phyloP scores from a whole-genome alignment of 495 filamentous ascomycete genomes.

The Hypomontagnella submonticulosa region DNA sequence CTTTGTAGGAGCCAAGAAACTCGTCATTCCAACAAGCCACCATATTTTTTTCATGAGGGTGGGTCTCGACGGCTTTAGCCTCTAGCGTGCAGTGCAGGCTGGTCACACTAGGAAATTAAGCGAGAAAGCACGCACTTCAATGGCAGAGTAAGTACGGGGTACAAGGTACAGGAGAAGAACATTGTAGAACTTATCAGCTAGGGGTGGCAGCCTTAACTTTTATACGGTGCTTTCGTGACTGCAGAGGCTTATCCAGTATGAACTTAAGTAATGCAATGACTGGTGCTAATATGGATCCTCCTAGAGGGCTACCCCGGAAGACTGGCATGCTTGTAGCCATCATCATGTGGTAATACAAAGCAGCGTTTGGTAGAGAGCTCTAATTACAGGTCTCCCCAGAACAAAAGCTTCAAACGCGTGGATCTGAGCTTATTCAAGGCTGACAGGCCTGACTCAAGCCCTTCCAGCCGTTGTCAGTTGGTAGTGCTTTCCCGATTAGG shows the following conservation, averaged over 20 bases:
- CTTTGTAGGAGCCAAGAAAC: slow-evolving; percentile 27
- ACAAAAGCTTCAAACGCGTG: slow-evolving; percentile 34
- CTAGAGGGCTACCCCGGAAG: neutral
- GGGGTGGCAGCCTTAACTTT: slow-evolving; percentile 13
- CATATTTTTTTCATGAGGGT: slow-evolving; percentile 36
- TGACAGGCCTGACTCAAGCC: slow-evolving; percentile 35
- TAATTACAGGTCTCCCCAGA: slow-evolving; percentile 17
- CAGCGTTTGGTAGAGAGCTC: slow-evolving; percentile 10
- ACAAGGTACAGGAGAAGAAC: slow-evolving; percentile 18
- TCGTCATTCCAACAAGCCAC: slow-evolving; percentile 47
- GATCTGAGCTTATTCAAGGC: slow-evolving; percentile 39
- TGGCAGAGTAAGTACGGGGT: slow-evolving; percentile 13
- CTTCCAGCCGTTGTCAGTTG: slow-evolving; percentile 27
- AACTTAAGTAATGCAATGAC: slow-evolving; percentile 6
- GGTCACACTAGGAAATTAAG: slow-evolving; percentile 33
- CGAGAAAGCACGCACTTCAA: slow-evolving; percentile 38
- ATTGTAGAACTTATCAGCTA: slow-evolving; percentile 20
- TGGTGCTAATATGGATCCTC: slow-evolving; percentile 1
- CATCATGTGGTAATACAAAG: slow-evolving; percentile 38
- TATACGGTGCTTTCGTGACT: slow-evolving; percentile 16
- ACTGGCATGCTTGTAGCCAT: slow-evolving; percentile 17
- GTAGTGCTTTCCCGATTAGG: slow-evolving; percentile 29
- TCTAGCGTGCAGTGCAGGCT: slow-evolving; percentile 23
- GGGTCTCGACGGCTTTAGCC: slow-evolving; percentile 39
- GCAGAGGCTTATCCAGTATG: neutral